These are phyloP conservation scores for Aureobasidium mangrovei DNA, from an alignment of 2,329 filamentous ascomycete genomes.

Conservation along the genomic window DNA sequence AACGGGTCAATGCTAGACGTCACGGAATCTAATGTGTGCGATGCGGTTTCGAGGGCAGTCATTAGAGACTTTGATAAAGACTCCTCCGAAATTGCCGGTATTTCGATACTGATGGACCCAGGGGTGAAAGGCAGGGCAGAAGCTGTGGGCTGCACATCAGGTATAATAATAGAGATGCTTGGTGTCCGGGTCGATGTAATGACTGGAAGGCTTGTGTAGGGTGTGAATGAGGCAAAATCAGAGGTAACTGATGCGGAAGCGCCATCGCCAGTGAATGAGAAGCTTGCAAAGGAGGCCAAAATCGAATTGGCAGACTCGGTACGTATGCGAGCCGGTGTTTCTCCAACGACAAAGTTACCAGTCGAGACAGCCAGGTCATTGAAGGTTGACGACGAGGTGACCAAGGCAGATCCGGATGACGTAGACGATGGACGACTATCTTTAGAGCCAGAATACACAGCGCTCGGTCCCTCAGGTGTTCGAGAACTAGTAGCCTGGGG, in stretches of 20 bases:
- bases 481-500: background rate
- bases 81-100: background rate
- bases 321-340: background rate
- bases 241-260: background rate
- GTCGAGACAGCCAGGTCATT: background rate
- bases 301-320: background rate
- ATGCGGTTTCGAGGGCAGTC: background rate
- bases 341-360: too few species aligned
- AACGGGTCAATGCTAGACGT: background rate
- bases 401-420: background rate
- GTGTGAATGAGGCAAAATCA: background rate
- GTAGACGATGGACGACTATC: too few species aligned
- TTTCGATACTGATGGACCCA: background rate
- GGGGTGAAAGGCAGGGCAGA: background rate
- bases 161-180: conserved; percentile 2
- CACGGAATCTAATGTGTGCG: background rate
- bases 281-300: background rate
- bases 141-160: background rate
- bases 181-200: background rate
- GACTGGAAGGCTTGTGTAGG: background rate
- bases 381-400: background rate
- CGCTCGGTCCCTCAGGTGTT: too few species aligned
- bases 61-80: background rate
- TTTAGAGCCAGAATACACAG: too few species aligned
- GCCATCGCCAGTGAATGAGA: background rate